A percentile compares a stretch with the other conserved stretches of the same genome.
phyloP scores from a whole-genome alignment of 176 grass and related monocot genomes.

The Musa troglodytarum region DNA sequence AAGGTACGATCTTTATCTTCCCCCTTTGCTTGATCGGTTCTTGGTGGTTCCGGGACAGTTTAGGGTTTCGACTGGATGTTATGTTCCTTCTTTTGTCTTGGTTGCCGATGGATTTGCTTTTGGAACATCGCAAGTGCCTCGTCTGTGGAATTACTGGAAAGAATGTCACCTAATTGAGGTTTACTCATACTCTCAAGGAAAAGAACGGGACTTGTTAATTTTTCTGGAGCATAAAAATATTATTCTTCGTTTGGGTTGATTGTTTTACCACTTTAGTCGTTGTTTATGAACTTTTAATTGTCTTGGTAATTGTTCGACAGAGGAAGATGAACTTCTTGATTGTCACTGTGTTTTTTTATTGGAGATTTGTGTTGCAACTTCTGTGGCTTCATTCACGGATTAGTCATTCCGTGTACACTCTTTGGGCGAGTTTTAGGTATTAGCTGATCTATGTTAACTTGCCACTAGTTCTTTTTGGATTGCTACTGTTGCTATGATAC shows the following conservation, averaged over 20 bases:
- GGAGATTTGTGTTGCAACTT: background rate
- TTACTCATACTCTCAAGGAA: background rate
- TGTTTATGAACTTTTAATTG: too few species aligned
- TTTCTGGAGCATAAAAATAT: background rate
- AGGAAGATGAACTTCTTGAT: background rate
- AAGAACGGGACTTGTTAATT: background rate
- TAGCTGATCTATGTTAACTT: too few species aligned
- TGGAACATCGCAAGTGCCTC: background rate
- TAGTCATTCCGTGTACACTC: background rate
- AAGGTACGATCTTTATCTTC: constrained; percentile 7
- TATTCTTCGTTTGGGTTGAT: background rate
- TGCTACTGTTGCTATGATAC: too few species aligned
- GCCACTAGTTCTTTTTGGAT: too few species aligned
- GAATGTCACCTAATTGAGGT: background rate
- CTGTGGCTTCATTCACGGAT: background rate
- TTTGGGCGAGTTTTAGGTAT: too few species aligned
- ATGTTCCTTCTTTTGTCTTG: background rate
- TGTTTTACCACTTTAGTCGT: background rate
- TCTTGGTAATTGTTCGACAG: too few species aligned
- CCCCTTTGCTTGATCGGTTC: background rate
- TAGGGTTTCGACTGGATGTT: background rate
- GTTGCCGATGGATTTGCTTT: background rate
- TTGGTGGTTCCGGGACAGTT: background rate
- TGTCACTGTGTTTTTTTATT: background rate
- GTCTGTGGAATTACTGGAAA: background rate